These are phyloP conservation scores for Aspergillus neoniger DNA, from an alignment of 2,329 filamentous ascomycete genomes.

Conservation along the genomic window DNA sequence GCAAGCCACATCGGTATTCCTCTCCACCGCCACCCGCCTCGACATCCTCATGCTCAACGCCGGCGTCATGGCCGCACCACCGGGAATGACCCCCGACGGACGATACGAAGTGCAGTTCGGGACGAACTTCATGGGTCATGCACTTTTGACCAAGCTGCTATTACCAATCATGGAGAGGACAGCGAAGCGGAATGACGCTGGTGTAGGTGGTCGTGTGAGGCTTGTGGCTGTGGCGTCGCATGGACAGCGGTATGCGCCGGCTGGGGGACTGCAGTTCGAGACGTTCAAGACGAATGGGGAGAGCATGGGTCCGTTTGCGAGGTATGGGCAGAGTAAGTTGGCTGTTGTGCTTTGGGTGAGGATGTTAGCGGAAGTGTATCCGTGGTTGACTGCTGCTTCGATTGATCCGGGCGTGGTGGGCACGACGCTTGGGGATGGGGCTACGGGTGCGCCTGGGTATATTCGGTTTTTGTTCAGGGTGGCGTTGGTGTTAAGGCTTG, in stretches of 20 bases:
- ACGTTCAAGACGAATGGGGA: neutral
- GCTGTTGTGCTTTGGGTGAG: constrained; percentile 52
- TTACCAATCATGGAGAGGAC: constrained; percentile 47
- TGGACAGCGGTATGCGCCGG: neutral
- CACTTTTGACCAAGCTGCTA: constrained; percentile 50
- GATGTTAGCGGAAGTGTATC: constrained; percentile 48
- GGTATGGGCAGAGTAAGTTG: constrained; percentile 55
- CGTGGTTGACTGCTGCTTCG: constrained; percentile 46
- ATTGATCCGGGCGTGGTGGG: constrained; percentile 54
- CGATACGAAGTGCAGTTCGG: constrained; percentile 54
- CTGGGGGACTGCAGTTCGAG: constrained; percentile 3
- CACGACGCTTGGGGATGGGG: constrained; percentile 32
- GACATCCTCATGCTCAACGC: constrained; percentile 53
- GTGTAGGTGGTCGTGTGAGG: constrained; percentile 44
- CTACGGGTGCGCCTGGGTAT: neutral
- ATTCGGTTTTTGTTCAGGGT: constrained; percentile 1
- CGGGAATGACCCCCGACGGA: constrained; percentile 45
- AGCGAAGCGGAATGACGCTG: constrained; percentile 22
- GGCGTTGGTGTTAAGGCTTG: constrained; percentile 1
- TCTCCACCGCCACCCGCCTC: constrained; percentile 30
- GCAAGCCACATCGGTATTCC: constrained; percentile 36
- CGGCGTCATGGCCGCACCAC: constrained; percentile 42
- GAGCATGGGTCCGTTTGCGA: constrained; percentile 29
- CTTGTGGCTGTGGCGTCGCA: constrained; percentile 45
- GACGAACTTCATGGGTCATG: constrained; percentile 56